Base-by-base conservation (phyloP, 2,329 filamentous ascomycete genomes). In the Ascochyta koolunga region DNA sequence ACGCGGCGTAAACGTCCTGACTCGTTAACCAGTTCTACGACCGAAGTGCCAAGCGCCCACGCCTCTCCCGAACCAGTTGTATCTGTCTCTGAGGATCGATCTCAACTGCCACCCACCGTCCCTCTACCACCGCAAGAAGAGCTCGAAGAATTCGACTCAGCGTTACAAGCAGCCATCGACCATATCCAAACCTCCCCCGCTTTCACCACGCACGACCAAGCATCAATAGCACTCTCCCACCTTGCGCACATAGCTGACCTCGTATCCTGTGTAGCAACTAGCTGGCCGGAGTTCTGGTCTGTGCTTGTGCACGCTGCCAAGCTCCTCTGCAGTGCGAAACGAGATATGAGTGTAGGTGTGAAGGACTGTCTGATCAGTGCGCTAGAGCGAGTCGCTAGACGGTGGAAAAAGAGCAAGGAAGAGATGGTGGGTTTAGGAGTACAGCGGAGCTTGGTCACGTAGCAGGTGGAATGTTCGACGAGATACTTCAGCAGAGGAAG, bases 231-330 rank as follows among this genome's bases (percentile, higher is more conserved):
- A 0, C 67, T 89, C 2, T 60, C 62, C 0, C 75, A 78, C 1
- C 78, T 89, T 21, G 71, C 76, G 5, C 73, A 81, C 9, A 74
- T 86, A 2, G 47, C 62, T 27, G 67, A 82, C 2, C 40, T 59
- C 1, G 56, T 57, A 1, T 56, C 62, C 1, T 45, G 65, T 9
- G 58, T 50, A n/a, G 59, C 65, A 2, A 49, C 57, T 3, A 56
- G 46, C 16, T 44, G 68, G 18, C 64, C 78, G 0, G 70, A 68
- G 6, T 86, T 84, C 80, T 89, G 86, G 74, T 78, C 77, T 2
- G 83, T 80, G 2, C 39, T 56, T 4, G 89, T 87, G 82, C 83
- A 88, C 67, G 73, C 89, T 1, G 85, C 83, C 71, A 86, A 86
- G 63, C 86, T 86, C 11, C 47, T 70, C 10, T 35, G 48, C 16